phyloP scores from a whole-genome alignment of 1,284 basidiomycete species.

The Moesziomyces parantarcticus region DNA sequence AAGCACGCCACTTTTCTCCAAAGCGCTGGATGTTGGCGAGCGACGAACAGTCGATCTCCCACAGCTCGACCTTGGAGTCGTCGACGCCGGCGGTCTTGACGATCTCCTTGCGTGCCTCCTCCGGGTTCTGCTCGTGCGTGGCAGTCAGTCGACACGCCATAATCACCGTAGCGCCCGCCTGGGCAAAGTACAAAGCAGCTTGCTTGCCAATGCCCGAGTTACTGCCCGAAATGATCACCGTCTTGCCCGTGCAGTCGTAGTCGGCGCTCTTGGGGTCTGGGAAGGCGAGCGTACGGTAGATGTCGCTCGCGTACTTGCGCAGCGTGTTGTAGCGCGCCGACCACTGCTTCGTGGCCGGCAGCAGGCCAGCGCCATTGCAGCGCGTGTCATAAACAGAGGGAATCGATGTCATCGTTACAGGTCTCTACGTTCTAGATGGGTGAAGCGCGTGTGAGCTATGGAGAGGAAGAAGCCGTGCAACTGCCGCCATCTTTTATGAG shows the following conservation, averaged over 20 bases:
- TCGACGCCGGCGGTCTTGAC: constrained; percentile 11
- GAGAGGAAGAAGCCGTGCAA: too few species aligned
- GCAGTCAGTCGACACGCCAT: constrained; percentile 57
- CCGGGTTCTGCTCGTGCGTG: constrained; percentile 54
- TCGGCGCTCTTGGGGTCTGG: constrained; percentile 18
- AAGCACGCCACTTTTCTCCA: constrained; percentile 32
- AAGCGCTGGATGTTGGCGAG: constrained; percentile 43
- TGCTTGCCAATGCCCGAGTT: constrained; percentile 59
- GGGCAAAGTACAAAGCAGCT: constrained; percentile 48
- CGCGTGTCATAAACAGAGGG: constrained; percentile 57
- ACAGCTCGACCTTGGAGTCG: constrained; percentile 45
- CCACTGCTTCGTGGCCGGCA: constrained; percentile 43
- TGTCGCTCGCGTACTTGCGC: constrained; percentile 33
- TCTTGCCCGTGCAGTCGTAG: constrained; percentile 47
- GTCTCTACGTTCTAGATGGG: not conserved
- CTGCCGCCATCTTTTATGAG: too few species aligned
- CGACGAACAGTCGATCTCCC: constrained; percentile 56
- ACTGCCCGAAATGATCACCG: constrained; percentile 52
- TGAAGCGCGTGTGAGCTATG: not conserved
- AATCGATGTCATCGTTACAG: not conserved
- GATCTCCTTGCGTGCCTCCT: constrained; percentile 43
- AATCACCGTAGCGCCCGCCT: constrained; percentile 50
- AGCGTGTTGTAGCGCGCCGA: constrained; percentile 21
- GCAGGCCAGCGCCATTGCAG: constrained; percentile 53
- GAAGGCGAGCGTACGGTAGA: constrained; percentile 9